Evolutionary conservation across 805 yeast species (phyloP), one percentile per base, ranked within the genome.

Genomic region (Candida silvicultrix): DNA sequence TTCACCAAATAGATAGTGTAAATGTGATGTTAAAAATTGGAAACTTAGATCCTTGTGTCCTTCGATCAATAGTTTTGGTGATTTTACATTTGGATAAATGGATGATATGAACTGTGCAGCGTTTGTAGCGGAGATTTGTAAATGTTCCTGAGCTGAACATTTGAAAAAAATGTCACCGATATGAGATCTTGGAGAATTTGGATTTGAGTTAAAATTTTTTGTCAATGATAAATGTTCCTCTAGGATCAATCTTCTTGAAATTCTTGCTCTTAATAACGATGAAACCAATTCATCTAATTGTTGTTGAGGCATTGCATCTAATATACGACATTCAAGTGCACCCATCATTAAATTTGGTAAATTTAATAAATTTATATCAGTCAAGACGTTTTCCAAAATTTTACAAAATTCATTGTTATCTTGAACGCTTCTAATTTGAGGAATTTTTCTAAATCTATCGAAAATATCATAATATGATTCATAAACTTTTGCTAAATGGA

Each of bases 301-400:
- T 2, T 70, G 65, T 47, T 78, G 81, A 3, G 89, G 83, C 57
- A 85, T 73, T 6, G 74, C 62, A 21, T 64, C 64, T 41, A 83
- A 60, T 34, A 83, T 79, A 14, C 85, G 78, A 50, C 83, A 83
- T 57, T 92, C 97, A 41, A 89, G 68, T 1, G 95, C 89, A 2
- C 98, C 98, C 89, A 89, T 86, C 73, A 92, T 85, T 49, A 90
- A 70, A 62, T 90, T 92, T 1, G 97, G 94, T 49, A 92, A 71
- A 51, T 89, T 86, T 45, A 84, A 69, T 42, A 89, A 74, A 65
- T 92, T 96, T 56, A 82, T 85, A 62, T 84, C 89, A 23, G 74
- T 73, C 53, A 92, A 68, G 50, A 89, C 75, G 29, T 74, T 70
- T 23, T 77, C 73, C 46, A 90, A 67, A 44, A 80, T 74, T 22